Percentiles rank a stretch among this genome's conserved stretches.
Conservation (phyloP, 2,329 filamentous ascomycete species). For the Colletotrichum cereale region DNA sequence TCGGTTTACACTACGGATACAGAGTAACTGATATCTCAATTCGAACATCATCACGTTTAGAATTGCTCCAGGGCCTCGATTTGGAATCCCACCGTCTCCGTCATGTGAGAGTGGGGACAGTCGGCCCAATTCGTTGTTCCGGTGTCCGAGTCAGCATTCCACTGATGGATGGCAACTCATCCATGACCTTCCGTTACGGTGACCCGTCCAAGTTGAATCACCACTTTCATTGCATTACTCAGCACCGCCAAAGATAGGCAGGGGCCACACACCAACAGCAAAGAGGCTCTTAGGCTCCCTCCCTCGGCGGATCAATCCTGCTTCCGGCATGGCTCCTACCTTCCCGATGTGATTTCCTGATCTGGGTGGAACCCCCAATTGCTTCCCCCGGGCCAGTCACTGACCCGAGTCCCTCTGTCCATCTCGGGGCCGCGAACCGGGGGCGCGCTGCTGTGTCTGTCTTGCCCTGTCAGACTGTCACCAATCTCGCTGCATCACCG, state of each 20-base stretch:
- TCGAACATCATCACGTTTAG: background rate
- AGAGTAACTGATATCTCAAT: background rate
- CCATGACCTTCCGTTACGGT: constrained; percentile 14
- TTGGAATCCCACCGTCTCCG: background rate
- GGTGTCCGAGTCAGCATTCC: constrained; percentile 27
- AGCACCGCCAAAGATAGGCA: background rate
- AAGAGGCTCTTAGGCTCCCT: background rate
- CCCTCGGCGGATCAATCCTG: constrained; percentile 20
- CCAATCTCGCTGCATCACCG: background rate
- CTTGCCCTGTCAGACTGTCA: background rate
- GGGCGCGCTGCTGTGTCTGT: background rate
- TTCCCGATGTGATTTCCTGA: constrained; percentile 28
- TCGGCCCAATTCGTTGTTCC: constrained; percentile 34
- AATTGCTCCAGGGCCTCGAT: background rate
- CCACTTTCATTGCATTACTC: constrained; percentile 3
- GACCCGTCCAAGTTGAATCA: constrained; percentile 17
- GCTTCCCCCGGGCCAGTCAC: constrained; percentile 23
- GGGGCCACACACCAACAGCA: background rate
- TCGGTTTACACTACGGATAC: background rate
- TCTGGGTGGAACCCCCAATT: constrained; percentile 1
- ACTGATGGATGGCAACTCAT: background rate
- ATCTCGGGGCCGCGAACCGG: background rate
- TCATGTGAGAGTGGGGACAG: constrained; percentile 33
- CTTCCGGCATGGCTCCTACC: constrained; percentile 14
- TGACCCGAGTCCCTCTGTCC: constrained; percentile 2